Conservation (phyloP, 306 rosid species). For the Citrullus colocynthis region DNA sequence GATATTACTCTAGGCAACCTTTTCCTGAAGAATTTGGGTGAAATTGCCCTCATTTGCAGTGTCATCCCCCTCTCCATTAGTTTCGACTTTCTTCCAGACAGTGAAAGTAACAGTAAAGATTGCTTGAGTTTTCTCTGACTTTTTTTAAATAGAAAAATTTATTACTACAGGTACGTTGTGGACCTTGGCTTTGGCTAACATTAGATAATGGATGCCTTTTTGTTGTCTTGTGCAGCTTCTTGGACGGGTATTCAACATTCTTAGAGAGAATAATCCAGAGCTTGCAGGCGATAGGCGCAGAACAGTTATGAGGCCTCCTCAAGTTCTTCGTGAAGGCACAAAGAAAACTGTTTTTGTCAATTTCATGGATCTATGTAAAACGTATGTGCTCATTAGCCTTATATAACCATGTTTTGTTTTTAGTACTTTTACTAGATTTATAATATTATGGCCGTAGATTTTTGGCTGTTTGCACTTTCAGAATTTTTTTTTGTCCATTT, state of each 20-base stretch:
- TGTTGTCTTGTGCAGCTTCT: slow-evolving; percentile 46
- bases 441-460: not conserved
- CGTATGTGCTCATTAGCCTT: slow-evolving; percentile 26
- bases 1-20: no score
- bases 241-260: slow-evolving; percentile 86
- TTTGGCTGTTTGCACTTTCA: not conserved
- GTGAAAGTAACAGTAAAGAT: no score
- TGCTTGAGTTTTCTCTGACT: no score
- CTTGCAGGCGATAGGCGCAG: slow-evolving; percentile 86
- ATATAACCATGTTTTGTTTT: not conserved
- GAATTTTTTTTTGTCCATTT: not conserved
- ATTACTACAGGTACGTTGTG: not conserved
- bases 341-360: slow-evolving; percentile 95
- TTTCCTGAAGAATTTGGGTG: no score
- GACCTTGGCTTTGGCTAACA: slow-evolving; percentile 1
- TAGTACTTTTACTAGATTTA: not conserved
- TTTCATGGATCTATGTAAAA: slow-evolving; percentile 92
- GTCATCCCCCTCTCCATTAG: no score
- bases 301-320: slow-evolving; percentile 97
- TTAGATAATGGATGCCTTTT: not conserved
- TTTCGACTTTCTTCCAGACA: no score
- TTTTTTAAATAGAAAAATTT: no score
- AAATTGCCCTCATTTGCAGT: no score
- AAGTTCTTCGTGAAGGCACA: slow-evolving; percentile 98
- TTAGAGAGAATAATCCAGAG: slow-evolving; percentile 88